Percentiles rank a stretch among this genome's conserved stretches.
Conservation (phyloP, 495 filamentous ascomycete species). For the Arthonia radiata region DNA sequence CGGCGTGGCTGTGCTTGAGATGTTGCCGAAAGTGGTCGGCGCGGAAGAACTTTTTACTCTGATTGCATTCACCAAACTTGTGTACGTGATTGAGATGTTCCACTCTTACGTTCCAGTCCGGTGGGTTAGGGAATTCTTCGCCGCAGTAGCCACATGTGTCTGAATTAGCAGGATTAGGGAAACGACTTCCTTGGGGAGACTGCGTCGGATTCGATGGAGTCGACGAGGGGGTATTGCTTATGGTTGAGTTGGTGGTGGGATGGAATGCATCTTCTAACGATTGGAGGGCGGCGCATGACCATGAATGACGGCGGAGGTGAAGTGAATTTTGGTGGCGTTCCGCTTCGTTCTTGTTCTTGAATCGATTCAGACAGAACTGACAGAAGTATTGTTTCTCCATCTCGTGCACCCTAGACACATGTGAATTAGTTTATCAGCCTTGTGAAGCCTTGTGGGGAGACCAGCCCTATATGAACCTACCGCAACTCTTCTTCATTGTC, state of each 20-base stretch:
- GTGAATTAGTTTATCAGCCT: constrained; percentile 4
- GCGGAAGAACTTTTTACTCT: constrained; percentile 92
- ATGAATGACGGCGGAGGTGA: constrained; percentile 84
- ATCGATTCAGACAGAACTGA: constrained; percentile 74
- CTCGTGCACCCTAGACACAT: constrained; percentile 37
- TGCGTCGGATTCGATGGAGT: background rate
- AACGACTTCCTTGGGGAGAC: background rate
- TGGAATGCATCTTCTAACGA: constrained; percentile 61
- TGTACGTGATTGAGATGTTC: constrained; percentile 74
- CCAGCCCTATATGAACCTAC: constrained; percentile 33
- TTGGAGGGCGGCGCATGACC: constrained; percentile 81
- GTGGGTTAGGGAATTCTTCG: constrained; percentile 59
- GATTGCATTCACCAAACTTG: constrained; percentile 96
- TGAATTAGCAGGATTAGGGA: constrained; percentile 22
- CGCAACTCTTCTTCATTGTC: constrained; percentile 63
- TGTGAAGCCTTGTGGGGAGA: background rate
- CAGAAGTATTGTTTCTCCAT: constrained; percentile 93
- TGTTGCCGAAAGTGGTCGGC: constrained; percentile 97
- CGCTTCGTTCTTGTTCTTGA: constrained; percentile 99
- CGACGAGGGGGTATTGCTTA: too few relatives aligned
- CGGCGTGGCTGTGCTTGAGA: constrained; percentile 91
- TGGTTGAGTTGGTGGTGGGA: constrained; percentile 33
- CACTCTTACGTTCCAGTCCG: constrained; percentile 64
- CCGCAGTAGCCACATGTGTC: constrained; percentile 94
- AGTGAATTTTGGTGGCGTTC: constrained; percentile 94